Percentiles rank a stretch among this genome's conserved stretches.
Conservation (phyloP, 2,329 filamentous ascomycete species). For the Botryotinia convoluta region DNA sequence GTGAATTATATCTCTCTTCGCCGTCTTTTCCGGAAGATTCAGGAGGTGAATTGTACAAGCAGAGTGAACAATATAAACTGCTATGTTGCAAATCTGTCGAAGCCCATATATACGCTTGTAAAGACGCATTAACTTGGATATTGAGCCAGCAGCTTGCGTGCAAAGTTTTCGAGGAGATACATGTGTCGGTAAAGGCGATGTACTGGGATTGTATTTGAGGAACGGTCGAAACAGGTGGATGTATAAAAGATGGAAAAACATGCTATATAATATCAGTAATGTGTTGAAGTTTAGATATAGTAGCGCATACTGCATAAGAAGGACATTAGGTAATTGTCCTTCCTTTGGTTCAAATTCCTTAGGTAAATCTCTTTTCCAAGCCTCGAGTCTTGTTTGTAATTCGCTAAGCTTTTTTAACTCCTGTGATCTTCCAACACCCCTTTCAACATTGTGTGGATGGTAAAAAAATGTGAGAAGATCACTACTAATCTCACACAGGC, state of each 20-base stretch:
- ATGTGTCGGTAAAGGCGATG: conserved; percentile 79
- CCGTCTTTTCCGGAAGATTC: conserved; percentile 89
- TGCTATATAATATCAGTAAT: conserved; percentile 54
- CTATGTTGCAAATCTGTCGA: conserved; percentile 93
- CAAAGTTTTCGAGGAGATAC: conserved; percentile 90
- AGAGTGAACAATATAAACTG: conserved; percentile 91
- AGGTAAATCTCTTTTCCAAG: conserved; percentile 82
- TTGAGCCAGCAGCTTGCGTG: conserved; percentile 81
- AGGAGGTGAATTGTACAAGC: conserved; percentile 93
- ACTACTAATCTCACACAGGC: conserved; percentile 88
- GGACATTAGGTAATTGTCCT: conserved; percentile 80
- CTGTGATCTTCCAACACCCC: conserved; percentile 68
- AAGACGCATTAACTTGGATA: conserved; percentile 89
- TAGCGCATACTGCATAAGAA: conserved; percentile 73
- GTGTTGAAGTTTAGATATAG: neutral
- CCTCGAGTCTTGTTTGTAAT: conserved; percentile 82
- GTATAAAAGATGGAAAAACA: conserved; percentile 95
- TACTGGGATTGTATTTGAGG: conserved; percentile 78
- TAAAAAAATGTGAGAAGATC: conserved; percentile 90
- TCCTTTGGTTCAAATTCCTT: conserved; percentile 86
- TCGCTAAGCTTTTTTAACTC: conserved; percentile 93
- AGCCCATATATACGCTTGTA: conserved; percentile 92
- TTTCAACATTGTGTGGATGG: conserved; percentile 67
- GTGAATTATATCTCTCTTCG: conserved; percentile 83
- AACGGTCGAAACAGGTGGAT: conserved; percentile 96